Evolutionary conservation across 1,284 basidiomycete species (phyloP).

Genomic region (Naganishia liquefaciens): DNA sequence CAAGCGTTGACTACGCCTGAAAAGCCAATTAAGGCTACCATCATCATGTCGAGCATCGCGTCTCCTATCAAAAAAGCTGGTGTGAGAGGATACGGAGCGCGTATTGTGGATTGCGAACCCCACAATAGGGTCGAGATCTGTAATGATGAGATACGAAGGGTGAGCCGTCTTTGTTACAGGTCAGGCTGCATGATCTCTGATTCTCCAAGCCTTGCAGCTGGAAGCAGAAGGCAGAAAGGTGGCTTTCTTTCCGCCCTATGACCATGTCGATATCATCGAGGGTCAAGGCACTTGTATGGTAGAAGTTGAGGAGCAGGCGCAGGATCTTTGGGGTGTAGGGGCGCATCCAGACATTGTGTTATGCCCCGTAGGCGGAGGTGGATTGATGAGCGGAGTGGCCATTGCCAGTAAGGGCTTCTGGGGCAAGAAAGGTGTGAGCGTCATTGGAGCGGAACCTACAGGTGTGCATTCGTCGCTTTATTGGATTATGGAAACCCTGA

Average conservation of each 20-base stretch:
- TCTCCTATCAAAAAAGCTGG: slow-evolving; percentile 41
- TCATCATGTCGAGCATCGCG: slow-evolving; percentile 42
- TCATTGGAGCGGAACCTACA: slow-evolving; percentile 38
- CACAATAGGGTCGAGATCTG: slow-evolving; percentile 35
- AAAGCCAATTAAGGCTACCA: slow-evolving; percentile 29
- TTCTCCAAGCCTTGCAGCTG: background rate
- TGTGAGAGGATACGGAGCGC: slow-evolving; percentile 36
- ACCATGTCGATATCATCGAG: slow-evolving; percentile 42
- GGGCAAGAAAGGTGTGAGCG: slow-evolving; percentile 34
- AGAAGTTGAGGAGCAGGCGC: slow-evolving; percentile 36
- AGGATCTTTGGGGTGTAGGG: slow-evolving; percentile 24
- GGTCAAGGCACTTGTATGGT: slow-evolving; percentile 40
- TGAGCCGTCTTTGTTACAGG: slow-evolving; percentile 16
- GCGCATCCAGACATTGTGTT: slow-evolving; percentile 32
- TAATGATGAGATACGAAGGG: slow-evolving; percentile 37
- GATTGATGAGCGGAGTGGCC: slow-evolving; percentile 38
- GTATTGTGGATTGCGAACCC: slow-evolving; percentile 39
- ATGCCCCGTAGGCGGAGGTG: slow-evolving; percentile 39
- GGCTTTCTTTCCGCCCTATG: slow-evolving; percentile 40
- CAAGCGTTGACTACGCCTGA: slow-evolving; percentile 4
- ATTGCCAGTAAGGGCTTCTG: slow-evolving; percentile 34
- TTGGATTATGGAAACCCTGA: background rate
- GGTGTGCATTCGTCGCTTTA: background rate
- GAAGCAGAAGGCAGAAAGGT: slow-evolving; percentile 35
- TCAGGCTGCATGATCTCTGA: background rate